A percentile compares a stretch with the other conserved stretches of the same genome.
Conservation (phyloP, 345 rosid genomes). For the Syzygium jambos region DNA sequence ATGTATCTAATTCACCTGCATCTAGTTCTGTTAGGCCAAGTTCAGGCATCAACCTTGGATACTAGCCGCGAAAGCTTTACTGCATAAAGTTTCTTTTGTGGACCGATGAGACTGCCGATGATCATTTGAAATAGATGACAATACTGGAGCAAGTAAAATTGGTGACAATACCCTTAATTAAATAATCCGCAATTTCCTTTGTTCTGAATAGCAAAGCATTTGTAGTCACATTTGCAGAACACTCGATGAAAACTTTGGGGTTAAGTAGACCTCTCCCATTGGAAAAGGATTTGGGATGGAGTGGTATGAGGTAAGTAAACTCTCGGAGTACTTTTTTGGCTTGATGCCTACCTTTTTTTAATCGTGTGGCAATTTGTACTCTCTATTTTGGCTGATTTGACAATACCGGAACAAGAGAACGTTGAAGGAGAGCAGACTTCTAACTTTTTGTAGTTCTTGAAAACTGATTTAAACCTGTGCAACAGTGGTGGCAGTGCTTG, state of each 20-base stretch:
- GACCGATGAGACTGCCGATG: not conserved
- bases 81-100: not conserved
- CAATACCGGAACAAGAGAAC: not conserved
- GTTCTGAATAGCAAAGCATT: not conserved
- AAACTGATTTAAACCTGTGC: not conserved
- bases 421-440: not conserved
- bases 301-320: not conserved
- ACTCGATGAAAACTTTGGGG: not conserved
- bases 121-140: not conserved
- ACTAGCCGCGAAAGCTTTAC: not conserved
- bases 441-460: not conserved
- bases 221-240: not conserved
- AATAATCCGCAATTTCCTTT: not conserved
- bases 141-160: not conserved
- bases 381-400: not conserved
- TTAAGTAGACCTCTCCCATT: not conserved
- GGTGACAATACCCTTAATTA: not conserved
- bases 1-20: not conserved
- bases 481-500: not conserved
- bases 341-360: not conserved
- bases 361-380: not conserved
- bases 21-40: not conserved
- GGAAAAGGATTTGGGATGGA: not conserved
- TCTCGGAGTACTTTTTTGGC: not conserved
- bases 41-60: not conserved